These are phyloP conservation scores for Chaetomiaceae sp. DNA, from an alignment of 2,329 filamentous ascomycete genomes.

Conservation along the genomic window DNA sequence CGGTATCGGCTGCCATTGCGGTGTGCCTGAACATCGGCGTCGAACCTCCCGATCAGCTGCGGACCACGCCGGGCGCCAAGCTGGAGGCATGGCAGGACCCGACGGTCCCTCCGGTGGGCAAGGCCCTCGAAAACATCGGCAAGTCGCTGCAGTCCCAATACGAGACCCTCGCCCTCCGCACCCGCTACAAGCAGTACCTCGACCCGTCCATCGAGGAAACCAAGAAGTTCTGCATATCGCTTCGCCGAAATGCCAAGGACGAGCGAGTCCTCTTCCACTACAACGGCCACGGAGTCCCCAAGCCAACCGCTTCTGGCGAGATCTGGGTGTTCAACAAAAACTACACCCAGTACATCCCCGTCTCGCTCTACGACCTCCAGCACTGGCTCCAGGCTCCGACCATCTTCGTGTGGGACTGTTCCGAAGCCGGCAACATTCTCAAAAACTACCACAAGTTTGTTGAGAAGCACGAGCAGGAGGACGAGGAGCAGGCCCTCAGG, in stretches of 20 bases:
- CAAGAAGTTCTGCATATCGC: constrained; percentile 88
- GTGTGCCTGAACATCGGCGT: constrained; percentile 97
- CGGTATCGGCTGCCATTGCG: constrained; percentile 88
- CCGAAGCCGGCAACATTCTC: constrained; percentile 91
- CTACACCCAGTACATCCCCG: constrained; percentile 97
- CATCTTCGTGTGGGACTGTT: constrained; percentile 97
- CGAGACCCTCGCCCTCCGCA: constrained; percentile 88
- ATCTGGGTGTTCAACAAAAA: constrained; percentile 99
- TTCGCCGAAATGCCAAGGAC: constrained; percentile 89
- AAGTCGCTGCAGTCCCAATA: constrained; percentile 96
- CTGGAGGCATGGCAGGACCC: constrained; percentile 97
- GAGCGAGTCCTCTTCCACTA: constrained; percentile 97
- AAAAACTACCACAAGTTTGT: constrained; percentile 92
- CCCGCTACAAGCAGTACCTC: constrained; percentile 95
- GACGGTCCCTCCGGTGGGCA: constrained; percentile 71
- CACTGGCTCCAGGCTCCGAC: constrained; percentile 94
- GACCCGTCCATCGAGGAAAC: constrained; percentile 97
- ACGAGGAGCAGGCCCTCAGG: constrained; percentile 67
- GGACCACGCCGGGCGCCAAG: constrained; percentile 88
- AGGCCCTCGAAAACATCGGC: constrained; percentile 89
- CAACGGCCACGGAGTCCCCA: constrained; percentile 95
- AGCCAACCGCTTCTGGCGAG: constrained; percentile 91
- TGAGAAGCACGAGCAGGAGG: constrained; percentile 89
- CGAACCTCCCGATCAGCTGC: constrained; percentile 93
- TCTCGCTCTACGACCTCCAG: constrained; percentile 91